Evolutionary conservation across 116 monocot species (phyloP).

Genomic region (Iris pallida): DNA sequence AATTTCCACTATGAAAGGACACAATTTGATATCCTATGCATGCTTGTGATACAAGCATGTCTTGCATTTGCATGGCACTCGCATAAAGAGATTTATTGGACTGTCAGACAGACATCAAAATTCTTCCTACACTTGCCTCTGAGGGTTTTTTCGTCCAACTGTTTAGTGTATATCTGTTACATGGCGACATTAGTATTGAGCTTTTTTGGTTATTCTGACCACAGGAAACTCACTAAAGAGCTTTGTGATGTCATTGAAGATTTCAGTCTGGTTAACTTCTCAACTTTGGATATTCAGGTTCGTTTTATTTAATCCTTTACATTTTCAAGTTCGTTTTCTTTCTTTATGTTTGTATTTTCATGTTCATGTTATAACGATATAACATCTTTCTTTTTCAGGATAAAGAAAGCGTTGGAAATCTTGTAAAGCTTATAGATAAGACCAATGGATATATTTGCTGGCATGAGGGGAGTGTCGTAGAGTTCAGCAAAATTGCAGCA

Average conservation of each 20-base stretch:
- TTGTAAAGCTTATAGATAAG: slow-evolving; percentile 95
- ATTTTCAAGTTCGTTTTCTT: not conserved
- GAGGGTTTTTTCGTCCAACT: not conserved
- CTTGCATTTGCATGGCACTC: too few relatives aligned
- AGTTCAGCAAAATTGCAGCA: slow-evolving; percentile 96
- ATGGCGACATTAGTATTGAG: not conserved
- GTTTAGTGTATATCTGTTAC: too few relatives aligned
- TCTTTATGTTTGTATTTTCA: not conserved
- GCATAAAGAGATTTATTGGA: too few relatives aligned
- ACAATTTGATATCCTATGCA: too few relatives aligned
- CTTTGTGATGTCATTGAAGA: slow-evolving; percentile 84
- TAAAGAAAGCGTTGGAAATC: slow-evolving; percentile 96
- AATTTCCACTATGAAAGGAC: too few relatives aligned
- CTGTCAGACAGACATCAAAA: too few relatives aligned
- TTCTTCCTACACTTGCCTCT: not conserved
- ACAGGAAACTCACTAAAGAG: slow-evolving; percentile 91
- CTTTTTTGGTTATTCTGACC: slow-evolving; percentile 6
- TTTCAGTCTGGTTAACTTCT: slow-evolving; percentile 74
- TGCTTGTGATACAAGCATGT: too few relatives aligned
- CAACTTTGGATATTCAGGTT: slow-evolving; percentile 93
- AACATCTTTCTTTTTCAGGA: slow-evolving; percentile 45
- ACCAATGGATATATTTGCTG: slow-evolving; percentile 94
- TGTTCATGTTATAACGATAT: not conserved
- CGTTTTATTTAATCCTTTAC: not conserved
- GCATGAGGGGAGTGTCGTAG: slow-evolving; percentile 83